These are phyloP conservation scores for Eutrema heterophyllum DNA, from an alignment of 345 rosid species.

Conservation along the genomic window DNA sequence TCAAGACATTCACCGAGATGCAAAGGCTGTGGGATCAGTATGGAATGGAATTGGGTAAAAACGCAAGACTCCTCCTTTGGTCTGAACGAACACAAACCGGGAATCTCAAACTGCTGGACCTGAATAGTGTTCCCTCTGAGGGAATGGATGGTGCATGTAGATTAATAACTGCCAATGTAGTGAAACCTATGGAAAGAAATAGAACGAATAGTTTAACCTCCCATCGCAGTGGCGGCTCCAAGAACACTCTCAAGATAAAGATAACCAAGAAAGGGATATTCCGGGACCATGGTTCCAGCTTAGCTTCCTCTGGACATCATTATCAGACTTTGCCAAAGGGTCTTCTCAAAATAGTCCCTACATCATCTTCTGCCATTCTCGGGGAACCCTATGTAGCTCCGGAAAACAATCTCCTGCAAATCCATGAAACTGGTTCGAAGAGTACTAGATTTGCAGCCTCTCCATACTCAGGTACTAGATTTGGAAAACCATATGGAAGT, in stretches of 20 bases:
- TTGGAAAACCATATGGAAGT: conserved; percentile 29
- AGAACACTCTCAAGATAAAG: conserved; percentile 42
- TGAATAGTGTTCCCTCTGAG: conserved; percentile 46
- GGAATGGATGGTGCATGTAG: conserved; percentile 18
- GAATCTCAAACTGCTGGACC: conserved; percentile 43
- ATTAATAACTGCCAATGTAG: conserved; percentile 17
- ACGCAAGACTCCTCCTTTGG: conserved; percentile 46
- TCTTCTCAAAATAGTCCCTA: conserved; percentile 51
- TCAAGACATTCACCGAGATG: conserved; percentile 41
- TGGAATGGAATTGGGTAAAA: conserved; percentile 26
- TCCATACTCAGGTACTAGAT: conserved; percentile 24
- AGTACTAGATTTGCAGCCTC: conserved; percentile 26
- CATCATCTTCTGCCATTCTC: conserved; percentile 29
- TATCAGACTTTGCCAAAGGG: conserved; percentile 47
- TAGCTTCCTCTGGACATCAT: conserved; percentile 23
- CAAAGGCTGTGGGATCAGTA: conserved; percentile 41
- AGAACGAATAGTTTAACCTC: conserved; percentile 21
- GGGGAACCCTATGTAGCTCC: conserved; percentile 28
- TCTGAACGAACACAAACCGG: conserved; percentile 34
- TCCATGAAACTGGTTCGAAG: conserved; percentile 1
- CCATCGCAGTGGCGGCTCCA: conserved; percentile 32
- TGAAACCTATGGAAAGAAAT: conserved; percentile 24
- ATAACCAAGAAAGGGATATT: conserved; percentile 23
- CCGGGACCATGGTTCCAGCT: conserved; percentile 29
- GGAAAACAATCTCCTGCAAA: conserved; percentile 2